phyloP scores from a whole-genome alignment of 805 yeast species.

The Ogataea nitratoaversa region DNA sequence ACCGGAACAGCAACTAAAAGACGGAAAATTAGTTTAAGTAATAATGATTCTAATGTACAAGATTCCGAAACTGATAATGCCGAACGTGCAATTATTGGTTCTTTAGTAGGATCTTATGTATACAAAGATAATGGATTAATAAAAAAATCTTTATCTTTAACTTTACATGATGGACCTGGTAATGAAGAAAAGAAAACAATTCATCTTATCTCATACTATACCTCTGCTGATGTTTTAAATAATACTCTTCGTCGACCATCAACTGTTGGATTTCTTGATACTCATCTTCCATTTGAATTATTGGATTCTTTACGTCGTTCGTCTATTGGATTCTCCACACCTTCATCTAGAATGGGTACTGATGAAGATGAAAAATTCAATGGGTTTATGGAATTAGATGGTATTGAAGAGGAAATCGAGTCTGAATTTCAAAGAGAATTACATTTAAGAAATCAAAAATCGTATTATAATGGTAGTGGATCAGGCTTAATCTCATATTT shows the following conservation, averaged over 20 bases:
- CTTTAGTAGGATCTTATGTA: conserved; percentile 55
- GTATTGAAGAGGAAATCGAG: conserved; percentile 14
- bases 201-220: conserved; percentile 78
- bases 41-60: background rate
- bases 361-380: conserved; percentile 13
- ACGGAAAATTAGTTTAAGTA: conserved; percentile 1
- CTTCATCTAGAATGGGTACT: conserved; percentile 11
- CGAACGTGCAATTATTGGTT: conserved; percentile 46
- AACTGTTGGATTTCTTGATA: conserved; percentile 44
- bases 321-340: conserved; percentile 45
- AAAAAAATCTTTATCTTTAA: conserved; percentile 75
- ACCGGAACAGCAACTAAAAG: too few species aligned
- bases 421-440: conserved; percentile 17
- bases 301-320: conserved; percentile 55
- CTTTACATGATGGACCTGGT: conserved; percentile 31
- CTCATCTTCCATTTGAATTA: conserved; percentile 43
- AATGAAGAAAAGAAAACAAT: conserved; percentile 39
- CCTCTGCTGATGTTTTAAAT: conserved; percentile 64
- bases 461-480: conserved; percentile 1
- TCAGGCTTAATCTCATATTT: conserved; percentile 1
- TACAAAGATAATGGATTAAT: conserved; percentile 71
- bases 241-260: conserved; percentile 57
- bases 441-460: conserved; percentile 11
- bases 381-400: conserved; percentile 23
- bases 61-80: background rate